Evolutionary conservation across 352 stramenopile species (phyloP), one percentile per base, ranked within the genome.

Genomic region (Phytophthora multivora): DNA sequence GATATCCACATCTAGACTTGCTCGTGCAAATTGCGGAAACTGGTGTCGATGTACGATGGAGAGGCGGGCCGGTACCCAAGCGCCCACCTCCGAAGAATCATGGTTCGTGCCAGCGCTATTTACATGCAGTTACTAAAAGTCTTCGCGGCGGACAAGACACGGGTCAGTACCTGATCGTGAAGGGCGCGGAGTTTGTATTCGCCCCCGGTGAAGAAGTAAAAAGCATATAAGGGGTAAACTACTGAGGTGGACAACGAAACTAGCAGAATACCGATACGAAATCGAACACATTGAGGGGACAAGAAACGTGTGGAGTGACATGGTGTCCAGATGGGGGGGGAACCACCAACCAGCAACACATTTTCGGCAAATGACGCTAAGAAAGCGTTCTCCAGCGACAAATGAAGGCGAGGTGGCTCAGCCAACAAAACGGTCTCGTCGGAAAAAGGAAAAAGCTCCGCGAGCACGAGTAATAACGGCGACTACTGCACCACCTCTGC

Each of bases 251-350:
- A 23, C 18, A 9, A 53, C 41, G 47, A 53, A 53, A 26, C 16
- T 53, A 33, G 31, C 47, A 10, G 47, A 19, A 11, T 53, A 53
- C 18, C 40, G 41, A 26, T 53, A 53, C 9, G 47, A 33, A 5
- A 39, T 47, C 16, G 49, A 56, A 10, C 36, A 56, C 18, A 21
- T 56, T n/a, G 26, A 30, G 36, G 39, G 33, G 5, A 10, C 9
- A 31, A 31, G 9, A 10, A 50, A 38, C 15, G 5, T 50, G 4
- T 50, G 42, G 15, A 15, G 23, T 13, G 42, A 36, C 13, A 50
- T 36, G 42, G 23, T 36, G 12, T 50, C 42, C 23, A 5, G 41
- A 4, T 21, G 41, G 41, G 41, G 21, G 6, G 19, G 19, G 11
- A 33, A 48, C 21, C 41, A 48, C 10, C 4, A 12, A 3, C 13